Evolutionary conservation across 768 basidiomycete species (phyloP), one percentile per base, ranked within the genome.

Genomic region (Lactifluus rugatus): DNA sequence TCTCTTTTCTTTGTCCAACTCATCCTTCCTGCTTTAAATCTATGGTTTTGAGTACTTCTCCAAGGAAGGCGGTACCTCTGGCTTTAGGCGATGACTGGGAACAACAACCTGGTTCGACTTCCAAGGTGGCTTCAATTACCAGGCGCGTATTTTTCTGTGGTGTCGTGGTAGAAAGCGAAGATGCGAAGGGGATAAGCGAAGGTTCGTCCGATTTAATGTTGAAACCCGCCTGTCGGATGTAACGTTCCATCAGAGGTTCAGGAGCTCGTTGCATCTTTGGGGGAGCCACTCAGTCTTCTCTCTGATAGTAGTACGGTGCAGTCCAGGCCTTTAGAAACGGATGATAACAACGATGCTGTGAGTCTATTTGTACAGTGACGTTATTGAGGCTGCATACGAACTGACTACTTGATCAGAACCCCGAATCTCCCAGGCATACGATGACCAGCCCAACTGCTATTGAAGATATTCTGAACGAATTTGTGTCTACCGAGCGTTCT

Each of bases 141-240:
- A 85, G 79, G 69, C 86, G 93, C 68, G 88, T 85, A 25, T 95
- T 94, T 70, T 87, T 87, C 68, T 90, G 88, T 67, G 89, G 89
- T 45, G 88, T 95, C 19, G 89, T 95, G 14, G 85, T 95, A 31
- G 92, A 96, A 72, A 84, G 83, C 52, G 85, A 86, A 62, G 78
- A 81, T 62, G 87, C 85, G 6, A 79, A 75, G 64, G 77, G 81
- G 57, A 77, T 89, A 50, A 78, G 83, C 39, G 81, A 84, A 70
- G 87, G 88, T 84, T 69, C 66, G 70, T 69, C 9, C 21, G 23
- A 14, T 47, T 48, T 25, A 28, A 10, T 49, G n/a, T 19, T 11
- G 54, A 36, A 48, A 32, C 7, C 16, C 26, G 26, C 48, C 31
- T 32, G 11, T 16, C 13, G 41, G 36, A 25, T 42, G n/a, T 45